Percentiles rank a stretch among this genome's conserved stretches.
These are phyloP conservation scores for Truncatella angustata DNA, from an alignment of 2,329 filamentous ascomycete species.

Conservation along the genomic window DNA sequence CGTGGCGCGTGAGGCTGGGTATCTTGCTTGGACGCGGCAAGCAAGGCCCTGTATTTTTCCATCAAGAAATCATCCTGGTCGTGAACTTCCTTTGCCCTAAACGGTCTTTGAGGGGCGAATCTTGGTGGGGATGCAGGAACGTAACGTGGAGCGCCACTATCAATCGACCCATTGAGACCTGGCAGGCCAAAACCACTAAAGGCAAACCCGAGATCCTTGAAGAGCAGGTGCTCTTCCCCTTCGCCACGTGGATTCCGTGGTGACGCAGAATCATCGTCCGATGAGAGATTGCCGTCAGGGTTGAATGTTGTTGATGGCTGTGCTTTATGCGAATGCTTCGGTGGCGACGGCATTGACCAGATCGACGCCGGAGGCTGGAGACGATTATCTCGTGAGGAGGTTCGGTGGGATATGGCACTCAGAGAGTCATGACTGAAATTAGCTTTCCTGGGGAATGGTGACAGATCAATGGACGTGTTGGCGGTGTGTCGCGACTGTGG, in stretches of 20 bases:
- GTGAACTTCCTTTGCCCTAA: neutral
- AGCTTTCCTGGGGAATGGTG: slow-evolving; percentile 15
- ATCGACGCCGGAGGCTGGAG: neutral
- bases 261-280: slow-evolving; percentile 9
- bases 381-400: slow-evolving; percentile 13
- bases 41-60: neutral
- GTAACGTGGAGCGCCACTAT: slow-evolving; percentile 1
- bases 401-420: slow-evolving; percentile 1
- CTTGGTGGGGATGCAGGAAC: neutral
- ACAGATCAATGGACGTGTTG: slow-evolving; percentile 42
- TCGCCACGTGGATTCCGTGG: slow-evolving; percentile 7
- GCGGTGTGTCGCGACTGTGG: slow-evolving; percentile 43
- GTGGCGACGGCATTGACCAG: neutral
- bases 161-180: slow-evolving; percentile 6
- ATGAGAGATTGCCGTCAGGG: slow-evolving; percentile 10
- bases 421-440: slow-evolving; percentile 14
- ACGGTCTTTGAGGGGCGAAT: neutral
- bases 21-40: neutral
- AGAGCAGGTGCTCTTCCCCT: slow-evolving; percentile 12
- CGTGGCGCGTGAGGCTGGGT: neutral
- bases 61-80: neutral
- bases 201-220: slow-evolving; percentile 10
- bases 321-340: neutral
- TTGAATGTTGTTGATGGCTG: slow-evolving; percentile 5
- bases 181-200: slow-evolving; percentile 10